Percentiles rank a stretch among this genome's conserved stretches.
These are phyloP conservation scores for Mycosphaerelloides madeirae DNA, from an alignment of 2,329 filamentous ascomycete species.

Conservation along the genomic window DNA sequence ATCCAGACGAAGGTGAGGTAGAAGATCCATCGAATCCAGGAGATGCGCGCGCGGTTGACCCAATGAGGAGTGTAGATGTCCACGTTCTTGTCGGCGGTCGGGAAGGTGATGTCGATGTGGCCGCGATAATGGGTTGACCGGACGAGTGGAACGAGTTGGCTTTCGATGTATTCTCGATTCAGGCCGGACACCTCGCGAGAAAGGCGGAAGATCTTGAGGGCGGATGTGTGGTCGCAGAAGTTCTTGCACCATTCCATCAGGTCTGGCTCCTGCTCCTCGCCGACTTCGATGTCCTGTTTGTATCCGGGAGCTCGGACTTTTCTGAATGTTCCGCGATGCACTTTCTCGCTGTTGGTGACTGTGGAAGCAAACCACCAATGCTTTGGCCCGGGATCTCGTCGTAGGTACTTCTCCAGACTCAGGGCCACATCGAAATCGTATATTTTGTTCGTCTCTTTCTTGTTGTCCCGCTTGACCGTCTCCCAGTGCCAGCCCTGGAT, in stretches of 20 bases:
- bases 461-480: slow-evolving; percentile 22
- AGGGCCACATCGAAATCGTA: slow-evolving; percentile 27
- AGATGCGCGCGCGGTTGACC: slow-evolving; percentile 62
- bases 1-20: slow-evolving; percentile 64
- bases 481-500: slow-evolving; percentile 27
- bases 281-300: slow-evolving; percentile 45
- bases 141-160: slow-evolving; percentile 54
- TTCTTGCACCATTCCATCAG: slow-evolving; percentile 63
- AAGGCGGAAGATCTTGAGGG: slow-evolving; percentile 51
- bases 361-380: slow-evolving; percentile 31
- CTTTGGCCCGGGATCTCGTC: background rate
- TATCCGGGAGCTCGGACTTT: slow-evolving; percentile 47
- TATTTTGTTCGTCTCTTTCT: slow-evolving; percentile 26
- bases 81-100: slow-evolving; percentile 52
- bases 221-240: slow-evolving; percentile 56
- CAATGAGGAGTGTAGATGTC: slow-evolving; percentile 61
- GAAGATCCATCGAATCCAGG: slow-evolving; percentile 62
- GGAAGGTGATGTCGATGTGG: slow-evolving; percentile 55
- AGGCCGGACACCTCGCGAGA: slow-evolving; percentile 53
- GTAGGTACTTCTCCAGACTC: slow-evolving; percentile 18
- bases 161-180: slow-evolving; percentile 51
- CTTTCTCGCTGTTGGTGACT: slow-evolving; percentile 56
- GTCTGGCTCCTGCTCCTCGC: slow-evolving; percentile 34
- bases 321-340: slow-evolving; percentile 60
- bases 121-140: slow-evolving; percentile 65